Conservation (phyloP, 1,139 yeast species). For the Hyphopichia khmerensis region DNA sequence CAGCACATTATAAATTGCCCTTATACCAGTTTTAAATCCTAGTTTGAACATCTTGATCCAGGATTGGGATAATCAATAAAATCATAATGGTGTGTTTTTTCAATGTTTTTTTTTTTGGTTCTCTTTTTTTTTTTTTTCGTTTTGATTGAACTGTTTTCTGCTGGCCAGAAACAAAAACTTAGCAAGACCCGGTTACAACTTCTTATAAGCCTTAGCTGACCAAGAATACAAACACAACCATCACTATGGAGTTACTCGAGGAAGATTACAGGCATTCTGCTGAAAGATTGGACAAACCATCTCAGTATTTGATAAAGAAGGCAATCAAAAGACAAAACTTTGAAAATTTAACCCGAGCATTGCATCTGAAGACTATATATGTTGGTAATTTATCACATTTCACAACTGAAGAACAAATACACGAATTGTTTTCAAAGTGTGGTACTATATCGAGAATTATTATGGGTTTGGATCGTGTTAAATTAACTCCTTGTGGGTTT, state of each 20-base stretch:
- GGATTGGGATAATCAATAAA: neutral
- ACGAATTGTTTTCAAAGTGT: slow-evolving; percentile 77
- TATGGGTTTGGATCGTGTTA: slow-evolving; percentile 91
- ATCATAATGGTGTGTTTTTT: neutral
- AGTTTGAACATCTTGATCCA: slow-evolving; percentile 30
- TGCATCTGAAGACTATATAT: slow-evolving; percentile 72
- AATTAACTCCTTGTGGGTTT: slow-evolving; percentile 92
- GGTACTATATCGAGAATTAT: slow-evolving; percentile 77
- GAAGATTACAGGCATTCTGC: slow-evolving; percentile 55
- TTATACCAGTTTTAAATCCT: slow-evolving; percentile 62
- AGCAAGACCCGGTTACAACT: too few relatives aligned
- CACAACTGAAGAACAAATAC: slow-evolving; percentile 91
- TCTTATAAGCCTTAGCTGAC: too few relatives aligned
- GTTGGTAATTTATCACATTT: slow-evolving; percentile 83
- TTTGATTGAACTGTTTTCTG: neutral
- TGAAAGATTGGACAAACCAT: slow-evolving; percentile 73
- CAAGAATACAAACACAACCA: neutral
- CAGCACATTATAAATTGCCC: slow-evolving; percentile 71
- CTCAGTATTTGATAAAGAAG: slow-evolving; percentile 70
- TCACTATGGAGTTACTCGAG: slow-evolving; percentile 49
- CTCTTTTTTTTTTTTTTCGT: too few relatives aligned
- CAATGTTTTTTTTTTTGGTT: neutral
- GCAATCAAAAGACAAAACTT: slow-evolving; percentile 58
- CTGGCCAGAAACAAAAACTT: neutral
- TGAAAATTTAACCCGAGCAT: slow-evolving; percentile 61